These are phyloP conservation scores for Candida oleophila DNA, from an alignment of 805 yeast genomes.

Conservation along the genomic window DNA sequence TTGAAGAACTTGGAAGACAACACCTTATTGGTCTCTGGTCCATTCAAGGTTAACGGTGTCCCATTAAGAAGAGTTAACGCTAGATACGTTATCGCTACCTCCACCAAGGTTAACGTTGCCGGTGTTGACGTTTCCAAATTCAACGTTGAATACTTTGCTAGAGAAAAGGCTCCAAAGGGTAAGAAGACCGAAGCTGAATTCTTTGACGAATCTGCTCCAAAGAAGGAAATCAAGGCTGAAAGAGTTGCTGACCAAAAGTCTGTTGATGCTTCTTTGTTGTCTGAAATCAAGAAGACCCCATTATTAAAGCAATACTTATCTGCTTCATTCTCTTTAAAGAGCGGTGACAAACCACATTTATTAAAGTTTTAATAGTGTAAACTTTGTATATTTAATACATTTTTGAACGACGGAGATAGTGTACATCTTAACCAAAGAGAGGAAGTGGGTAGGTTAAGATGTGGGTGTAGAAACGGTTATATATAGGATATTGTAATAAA, in stretches of 20 bases:
- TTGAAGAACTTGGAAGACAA: constrained; percentile 96
- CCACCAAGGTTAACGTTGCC: constrained; percentile 82
- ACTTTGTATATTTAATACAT: constrained; percentile 33
- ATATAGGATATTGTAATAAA: neutral
- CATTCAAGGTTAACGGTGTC: constrained; percentile 99
- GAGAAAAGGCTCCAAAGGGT: constrained; percentile 83
- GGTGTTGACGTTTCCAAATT: constrained; percentile 86
- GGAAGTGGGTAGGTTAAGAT: neutral
- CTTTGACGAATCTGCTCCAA: constrained; percentile 74
- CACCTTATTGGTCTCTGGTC: constrained; percentile 96
- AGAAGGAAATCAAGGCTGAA: constrained; percentile 87
- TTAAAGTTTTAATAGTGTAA: constrained; percentile 77
- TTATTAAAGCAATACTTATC: constrained; percentile 95
- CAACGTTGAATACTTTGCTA: constrained; percentile 93
- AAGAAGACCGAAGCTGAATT: constrained; percentile 89
- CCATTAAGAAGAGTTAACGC: constrained; percentile 99
- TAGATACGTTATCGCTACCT: constrained; percentile 98
- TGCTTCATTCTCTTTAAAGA: constrained; percentile 92
- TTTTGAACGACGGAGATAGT: constrained; percentile 4
- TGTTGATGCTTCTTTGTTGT: constrained; percentile 87
- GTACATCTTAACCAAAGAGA: neutral
- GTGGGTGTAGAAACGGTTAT: neutral
- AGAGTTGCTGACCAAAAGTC: constrained; percentile 96
- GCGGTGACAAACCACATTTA: constrained; percentile 98
- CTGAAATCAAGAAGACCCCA: constrained; percentile 96